These are phyloP conservation scores for Exsudoporus floridanus DNA, from an alignment of 1,284 basidiomycete genomes.

Conservation along the genomic window DNA sequence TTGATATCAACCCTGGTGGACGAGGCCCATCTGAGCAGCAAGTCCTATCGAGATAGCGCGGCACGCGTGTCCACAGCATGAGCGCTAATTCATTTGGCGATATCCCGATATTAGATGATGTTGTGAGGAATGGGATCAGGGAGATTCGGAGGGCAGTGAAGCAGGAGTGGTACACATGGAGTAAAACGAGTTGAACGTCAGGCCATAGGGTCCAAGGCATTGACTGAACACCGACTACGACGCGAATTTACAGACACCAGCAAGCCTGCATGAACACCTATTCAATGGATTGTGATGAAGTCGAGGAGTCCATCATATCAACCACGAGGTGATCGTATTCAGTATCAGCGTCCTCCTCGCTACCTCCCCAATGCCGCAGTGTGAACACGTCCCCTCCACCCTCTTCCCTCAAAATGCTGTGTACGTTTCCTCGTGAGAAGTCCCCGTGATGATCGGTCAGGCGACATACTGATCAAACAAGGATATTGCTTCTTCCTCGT, in stretches of 20 bases:
- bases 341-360: slow-evolving; percentile 30
- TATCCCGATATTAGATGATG: not conserved
- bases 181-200: slow-evolving; percentile 7
- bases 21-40: not conserved
- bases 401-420: slow-evolving; percentile 50
- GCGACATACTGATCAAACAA: slow-evolving; percentile 52
- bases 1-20: slow-evolving; percentile 48
- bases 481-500: slow-evolving; percentile 41
- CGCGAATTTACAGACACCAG: slow-evolving; percentile 12
- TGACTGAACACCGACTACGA: slow-evolving; percentile 5
- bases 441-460: slow-evolving; percentile 8
- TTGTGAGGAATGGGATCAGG: not conserved
- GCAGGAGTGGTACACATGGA: slow-evolving; percentile 1
- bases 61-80: slow-evolving; percentile 15
- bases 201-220: slow-evolving; percentile 9
- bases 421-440: slow-evolving; percentile 6
- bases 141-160: not conserved
- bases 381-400: slow-evolving; percentile 50
- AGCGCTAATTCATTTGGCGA: slow-evolving; percentile 5
- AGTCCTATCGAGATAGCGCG: slow-evolving; percentile 7
- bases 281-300: slow-evolving; percentile 9
- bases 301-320: slow-evolving; percentile 27
- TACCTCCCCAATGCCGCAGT: slow-evolving; percentile 36
- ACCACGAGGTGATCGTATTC: slow-evolving; percentile 27
- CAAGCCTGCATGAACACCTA: slow-evolving; percentile 7